Evolutionary conservation across 108 stramenopile species (phyloP).

Genomic region (Conticribra weissflogii): DNA sequence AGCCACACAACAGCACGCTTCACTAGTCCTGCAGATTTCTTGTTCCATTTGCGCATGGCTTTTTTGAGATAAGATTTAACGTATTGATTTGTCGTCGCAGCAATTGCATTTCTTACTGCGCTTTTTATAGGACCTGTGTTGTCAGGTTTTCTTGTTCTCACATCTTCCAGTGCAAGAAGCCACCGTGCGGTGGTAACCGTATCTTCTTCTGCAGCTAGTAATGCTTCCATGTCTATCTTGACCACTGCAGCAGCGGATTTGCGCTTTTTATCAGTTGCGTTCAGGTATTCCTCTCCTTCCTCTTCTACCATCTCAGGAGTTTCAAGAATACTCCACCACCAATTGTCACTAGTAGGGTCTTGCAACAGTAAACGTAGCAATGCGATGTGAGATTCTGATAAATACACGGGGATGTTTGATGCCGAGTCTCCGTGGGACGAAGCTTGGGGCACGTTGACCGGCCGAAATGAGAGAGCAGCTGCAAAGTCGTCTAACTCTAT

Average conservation of each 20-base stretch:
- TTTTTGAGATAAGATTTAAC: slow-evolving; percentile 79
- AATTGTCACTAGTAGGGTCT: slow-evolving; percentile 78
- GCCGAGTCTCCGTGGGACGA: slow-evolving; percentile 11
- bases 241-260: slow-evolving; percentile 60
- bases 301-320: slow-evolving; percentile 70
- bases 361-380: slow-evolving; percentile 70
- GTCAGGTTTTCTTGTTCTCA: slow-evolving; percentile 55
- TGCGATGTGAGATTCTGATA: slow-evolving; percentile 83
- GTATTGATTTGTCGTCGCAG: slow-evolving; percentile 64
- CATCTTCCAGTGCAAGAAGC: slow-evolving; percentile 70
- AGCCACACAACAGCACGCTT: slow-evolving; percentile 83
- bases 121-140: slow-evolving; percentile 55
- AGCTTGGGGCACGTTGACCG: slow-evolving; percentile 37
- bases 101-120: slow-evolving; percentile 62
- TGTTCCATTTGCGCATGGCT: slow-evolving; percentile 65
- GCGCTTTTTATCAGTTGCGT: slow-evolving; percentile 52
- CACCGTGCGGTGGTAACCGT: slow-evolving; percentile 76
- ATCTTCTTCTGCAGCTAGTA: slow-evolving; percentile 78
- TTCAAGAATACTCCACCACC: slow-evolving; percentile 91
- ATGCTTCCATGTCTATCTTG: slow-evolving; percentile 79
- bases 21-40: slow-evolving; percentile 64
- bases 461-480: slow-evolving; percentile 66
- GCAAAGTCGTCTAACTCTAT: slow-evolving; percentile 84
- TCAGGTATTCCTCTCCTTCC: slow-evolving; percentile 53
- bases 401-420: slow-evolving; percentile 64